Evolutionary conservation across 139 green algal genomes (phyloP).

Genomic region (Picochlorum sp.): DNA sequence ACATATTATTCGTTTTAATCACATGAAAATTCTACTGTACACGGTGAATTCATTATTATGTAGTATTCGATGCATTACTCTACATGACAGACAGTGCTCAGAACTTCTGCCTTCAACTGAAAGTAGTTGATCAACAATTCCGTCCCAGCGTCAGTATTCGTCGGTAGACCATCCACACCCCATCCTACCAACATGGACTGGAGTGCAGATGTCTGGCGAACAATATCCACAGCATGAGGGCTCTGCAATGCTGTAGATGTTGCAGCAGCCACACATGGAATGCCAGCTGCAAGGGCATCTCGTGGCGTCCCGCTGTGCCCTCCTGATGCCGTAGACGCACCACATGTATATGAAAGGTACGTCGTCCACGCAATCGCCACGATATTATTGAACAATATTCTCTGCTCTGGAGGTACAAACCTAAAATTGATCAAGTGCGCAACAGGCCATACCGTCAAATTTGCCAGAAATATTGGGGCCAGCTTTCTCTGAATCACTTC

Average conservation of each 20-base stretch:
- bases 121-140: conserved; percentile 19
- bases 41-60: background rate
- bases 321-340: background rate
- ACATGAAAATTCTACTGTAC: background rate
- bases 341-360: conserved; percentile 21
- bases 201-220: conserved; percentile 14
- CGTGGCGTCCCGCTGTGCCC: background rate
- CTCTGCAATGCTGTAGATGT: background rate
- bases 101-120: conserved; percentile 12
- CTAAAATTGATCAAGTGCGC: conserved; percentile 79
- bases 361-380: conserved; percentile 31
- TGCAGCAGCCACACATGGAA: background rate
- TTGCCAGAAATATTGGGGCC: conserved; percentile 44
- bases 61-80: background rate
- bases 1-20: background rate
- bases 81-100: background rate
- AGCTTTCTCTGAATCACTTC: conserved; percentile 45
- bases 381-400: conserved; percentile 80
- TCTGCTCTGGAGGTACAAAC: conserved; percentile 54
- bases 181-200: conserved; percentile 12
- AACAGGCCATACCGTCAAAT: conserved; percentile 51
- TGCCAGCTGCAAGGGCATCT: background rate
- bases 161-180: conserved; percentile 6
- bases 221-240: conserved; percentile 2
- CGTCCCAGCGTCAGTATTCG: conserved; percentile 11